These are phyloP conservation scores for Heritiera fomes DNA, from an alignment of 345 rosid species.

Conservation along the genomic window DNA sequence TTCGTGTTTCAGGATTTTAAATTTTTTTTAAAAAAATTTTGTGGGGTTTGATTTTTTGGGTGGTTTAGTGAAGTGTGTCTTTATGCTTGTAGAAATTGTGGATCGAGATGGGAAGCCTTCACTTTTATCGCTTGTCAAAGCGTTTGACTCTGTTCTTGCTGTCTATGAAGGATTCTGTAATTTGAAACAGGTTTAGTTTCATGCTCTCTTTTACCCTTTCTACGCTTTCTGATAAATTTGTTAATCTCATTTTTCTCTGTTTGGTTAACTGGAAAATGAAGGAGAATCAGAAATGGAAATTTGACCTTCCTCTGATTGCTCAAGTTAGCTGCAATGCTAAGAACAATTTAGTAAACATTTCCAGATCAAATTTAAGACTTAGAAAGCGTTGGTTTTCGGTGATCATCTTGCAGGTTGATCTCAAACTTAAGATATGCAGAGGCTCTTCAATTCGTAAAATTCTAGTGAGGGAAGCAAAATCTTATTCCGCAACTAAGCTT, in stretches of 20 bases:
- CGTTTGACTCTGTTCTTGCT: slow-evolving; percentile 82
- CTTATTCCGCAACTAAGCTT: slow-evolving; percentile 57
- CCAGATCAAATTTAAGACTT: background rate
- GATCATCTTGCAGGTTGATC: slow-evolving; percentile 66
- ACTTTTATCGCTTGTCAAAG: slow-evolving; percentile 75
- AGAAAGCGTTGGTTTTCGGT: background rate
- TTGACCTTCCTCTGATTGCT: background rate
- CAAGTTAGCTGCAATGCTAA: slow-evolving; percentile 1
- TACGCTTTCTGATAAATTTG: background rate
- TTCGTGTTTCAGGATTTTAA: background rate
- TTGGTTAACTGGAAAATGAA: slow-evolving; percentile 17
- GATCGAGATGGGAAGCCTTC: slow-evolving; percentile 71
- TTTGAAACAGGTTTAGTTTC: slow-evolving; percentile 72
- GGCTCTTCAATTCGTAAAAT: slow-evolving; percentile 67
- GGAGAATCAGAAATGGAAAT: background rate
- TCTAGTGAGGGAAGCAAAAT: slow-evolving; percentile 76
- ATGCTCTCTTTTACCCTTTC: background rate
- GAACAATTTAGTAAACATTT: background rate
- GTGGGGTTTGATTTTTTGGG: background rate
- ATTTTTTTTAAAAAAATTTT: too few species aligned
- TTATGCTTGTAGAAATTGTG: slow-evolving; percentile 39
- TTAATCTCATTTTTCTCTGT: slow-evolving; percentile 1
- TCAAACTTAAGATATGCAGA: slow-evolving; percentile 87
- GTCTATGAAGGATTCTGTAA: slow-evolving; percentile 98
- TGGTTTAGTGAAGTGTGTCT: background rate